A percentile compares a stretch with the other conserved stretches of the same genome.
Evolutionary conservation across 2,329 filamentous ascomycete species (phyloP).

Genomic region (Corynespora cassiicola): DNA sequence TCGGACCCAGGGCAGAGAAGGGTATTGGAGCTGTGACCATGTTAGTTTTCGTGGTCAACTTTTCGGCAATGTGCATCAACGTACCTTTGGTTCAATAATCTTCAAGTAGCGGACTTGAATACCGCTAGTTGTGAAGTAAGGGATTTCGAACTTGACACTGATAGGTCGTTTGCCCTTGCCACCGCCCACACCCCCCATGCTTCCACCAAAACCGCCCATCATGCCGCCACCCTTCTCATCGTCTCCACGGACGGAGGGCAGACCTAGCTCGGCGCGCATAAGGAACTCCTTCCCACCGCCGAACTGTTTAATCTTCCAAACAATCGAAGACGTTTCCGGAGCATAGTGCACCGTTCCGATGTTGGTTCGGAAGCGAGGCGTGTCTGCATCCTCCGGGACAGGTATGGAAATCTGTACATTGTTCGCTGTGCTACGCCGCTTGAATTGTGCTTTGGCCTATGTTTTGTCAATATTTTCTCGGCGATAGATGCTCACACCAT

Average conservation of each 20-base stretch:
- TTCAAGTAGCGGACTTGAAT: conserved; percentile 99
- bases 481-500: not conserved
- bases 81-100: conserved; percentile 98
- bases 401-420: conserved; percentile 98
- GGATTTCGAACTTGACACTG: conserved; percentile 99
- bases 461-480: too few relatives aligned
- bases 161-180: conserved; percentile 95
- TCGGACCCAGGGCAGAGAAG: conserved; percentile 94
- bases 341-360: conserved; percentile 98
- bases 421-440: conserved; percentile 95
- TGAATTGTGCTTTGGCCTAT: conserved; percentile 92
- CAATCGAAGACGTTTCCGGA: conserved; percentile 94
- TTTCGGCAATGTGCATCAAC: conserved; percentile 37
- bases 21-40: conserved; percentile 83
- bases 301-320: conserved; percentile 99
- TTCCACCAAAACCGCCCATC: conserved; percentile 96
- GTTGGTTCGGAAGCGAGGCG: conserved; percentile 94
- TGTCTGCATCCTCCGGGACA: conserved; percentile 96
- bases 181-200: conserved; percentile 84
- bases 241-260: conserved; percentile 92
- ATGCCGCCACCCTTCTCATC: conserved; percentile 96
- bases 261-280: conserved; percentile 94
- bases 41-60: conserved; percentile 10
- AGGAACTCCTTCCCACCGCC: conserved; percentile 98
- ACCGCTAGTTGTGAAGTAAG: conserved; percentile 99